Evolutionary conservation across 129 eudicot species (phyloP), one percentile per base, ranked within the genome.

Genomic region (Flaveria robusta): DNA sequence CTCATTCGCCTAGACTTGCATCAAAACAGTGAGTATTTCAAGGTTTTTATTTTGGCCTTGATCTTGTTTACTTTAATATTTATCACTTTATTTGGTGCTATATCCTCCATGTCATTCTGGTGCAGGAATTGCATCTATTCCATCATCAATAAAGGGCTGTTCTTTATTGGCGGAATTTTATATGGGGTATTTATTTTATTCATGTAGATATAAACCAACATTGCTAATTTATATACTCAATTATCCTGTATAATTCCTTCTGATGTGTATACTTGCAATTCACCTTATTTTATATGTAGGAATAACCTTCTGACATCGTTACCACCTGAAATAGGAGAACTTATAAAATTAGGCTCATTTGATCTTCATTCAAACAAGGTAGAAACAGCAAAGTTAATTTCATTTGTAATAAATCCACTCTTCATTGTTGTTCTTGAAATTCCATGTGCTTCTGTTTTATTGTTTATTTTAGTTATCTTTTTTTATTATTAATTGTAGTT

Each of bases 321-420:
- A 82, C 99, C 99, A 24, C 31, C 84, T 23, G 91, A 85, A 83
- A 82, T 91, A 66, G 92, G 96, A 77, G 86, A 85, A 76, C 93
- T 95, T 81, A 71, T 83, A 24, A 85, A 80, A 74, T 81, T 95
- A 74, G 97, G 99, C 72, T 82, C 91, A 70, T 81, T 95, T 52
- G 91, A 95, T 89, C 96, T 95, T 86, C 96, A 86, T 76, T 95
- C 99, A 75, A 95, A 95, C 79, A 88, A 89, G 99, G 99, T 95
- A 74, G 5, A 60, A 64, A 56, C 66, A 51, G 26, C 31, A 39
- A 52, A 70, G 2, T 29, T 16, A 24, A 20, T 24, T 15, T 81
- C 37, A 43, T 18, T 31, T 42, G 66, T 70, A 50, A 63, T 52
- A 27, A 24, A 19, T 81, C 13, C 46, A 43, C 78, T 51, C 46